Conservation (phyloP, 805 yeast species). For the Hemisphaericaspora nanyangensis region DNA sequence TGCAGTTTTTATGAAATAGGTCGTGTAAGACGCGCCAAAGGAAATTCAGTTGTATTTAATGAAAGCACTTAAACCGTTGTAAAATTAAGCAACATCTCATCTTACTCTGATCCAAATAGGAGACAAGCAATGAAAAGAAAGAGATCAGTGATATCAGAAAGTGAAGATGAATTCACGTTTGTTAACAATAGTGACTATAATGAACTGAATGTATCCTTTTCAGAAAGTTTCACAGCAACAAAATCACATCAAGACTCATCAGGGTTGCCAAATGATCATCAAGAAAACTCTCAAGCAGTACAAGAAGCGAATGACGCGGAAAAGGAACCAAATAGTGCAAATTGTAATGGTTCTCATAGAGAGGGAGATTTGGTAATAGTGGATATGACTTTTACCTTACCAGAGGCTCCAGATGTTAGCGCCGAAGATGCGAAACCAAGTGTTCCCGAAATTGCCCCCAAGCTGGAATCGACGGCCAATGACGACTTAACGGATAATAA, state of each 20-base stretch:
- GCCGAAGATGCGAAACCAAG: not conserved
- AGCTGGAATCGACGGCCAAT: constrained; percentile 16
- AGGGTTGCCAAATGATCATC: too few species aligned
- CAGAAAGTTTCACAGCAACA: not conserved
- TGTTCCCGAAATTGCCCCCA: not conserved
- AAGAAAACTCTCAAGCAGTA: too few species aligned
- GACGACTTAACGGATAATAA: too few species aligned
- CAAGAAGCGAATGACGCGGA: not conserved
- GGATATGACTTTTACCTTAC: not conserved
- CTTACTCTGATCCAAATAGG: too few species aligned
- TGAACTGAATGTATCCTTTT: not conserved
- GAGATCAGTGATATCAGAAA: constrained; percentile 6
- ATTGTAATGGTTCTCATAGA: too few species aligned
- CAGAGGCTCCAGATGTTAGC: not conserved
- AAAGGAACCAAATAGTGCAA: too few species aligned
- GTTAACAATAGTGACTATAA: constrained; percentile 39
- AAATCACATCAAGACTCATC: not conserved
- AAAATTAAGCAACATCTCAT: too few species aligned
- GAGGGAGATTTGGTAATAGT: not conserved
- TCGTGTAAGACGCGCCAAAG: too few species aligned
- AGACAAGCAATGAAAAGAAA: constrained; percentile 8
- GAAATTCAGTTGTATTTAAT: too few species aligned
- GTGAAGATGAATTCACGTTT: constrained; percentile 24
- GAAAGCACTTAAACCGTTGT: too few species aligned
- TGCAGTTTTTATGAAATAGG: too few species aligned